A percentile compares a stretch with the other conserved stretches of the same genome.
Conservation (phyloP, 2,329 filamentous ascomycete species). For the Tolypocladium sp. region DNA sequence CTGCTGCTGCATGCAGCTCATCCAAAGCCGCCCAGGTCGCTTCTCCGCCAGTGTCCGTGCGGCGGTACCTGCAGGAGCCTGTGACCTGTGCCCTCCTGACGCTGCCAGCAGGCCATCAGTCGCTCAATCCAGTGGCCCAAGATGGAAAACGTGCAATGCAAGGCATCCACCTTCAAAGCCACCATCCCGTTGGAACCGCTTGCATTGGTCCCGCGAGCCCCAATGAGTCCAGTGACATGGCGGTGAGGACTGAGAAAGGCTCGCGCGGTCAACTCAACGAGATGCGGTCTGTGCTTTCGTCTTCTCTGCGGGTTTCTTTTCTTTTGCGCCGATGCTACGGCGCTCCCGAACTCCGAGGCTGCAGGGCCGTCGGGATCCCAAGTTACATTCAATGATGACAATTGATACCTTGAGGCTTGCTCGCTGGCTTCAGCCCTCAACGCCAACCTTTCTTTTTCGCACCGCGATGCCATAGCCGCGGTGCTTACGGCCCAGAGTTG, state of each 20-base stretch:
- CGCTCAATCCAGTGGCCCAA: not conserved
- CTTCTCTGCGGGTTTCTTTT: not conserved
- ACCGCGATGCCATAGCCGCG: not conserved
- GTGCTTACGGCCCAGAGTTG: not conserved
- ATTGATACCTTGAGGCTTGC: not conserved
- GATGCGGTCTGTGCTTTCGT: not conserved
- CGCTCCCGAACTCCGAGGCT: not conserved
- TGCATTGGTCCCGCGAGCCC: too few relatives aligned
- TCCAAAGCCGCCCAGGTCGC: not conserved
- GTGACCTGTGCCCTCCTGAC: not conserved
- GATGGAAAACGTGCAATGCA: not conserved
- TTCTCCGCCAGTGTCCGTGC: not conserved
- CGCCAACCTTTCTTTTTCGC: not conserved
- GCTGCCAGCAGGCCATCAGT: too few relatives aligned
- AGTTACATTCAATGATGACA: too few relatives aligned
- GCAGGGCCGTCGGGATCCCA: not conserved
- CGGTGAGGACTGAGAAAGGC: not conserved
- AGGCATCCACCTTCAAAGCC: not conserved
- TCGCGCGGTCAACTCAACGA: not conserved
- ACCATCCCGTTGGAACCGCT: too few relatives aligned
- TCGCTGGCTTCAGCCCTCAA: not conserved
- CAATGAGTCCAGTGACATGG: not conserved
- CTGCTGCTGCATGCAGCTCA: not conserved
- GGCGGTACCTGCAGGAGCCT: not conserved
- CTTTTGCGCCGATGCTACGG: not conserved